These are phyloP conservation scores for Lachnellula occidentalis DNA, from an alignment of 2,329 filamentous ascomycete genomes.

Conservation along the genomic window DNA sequence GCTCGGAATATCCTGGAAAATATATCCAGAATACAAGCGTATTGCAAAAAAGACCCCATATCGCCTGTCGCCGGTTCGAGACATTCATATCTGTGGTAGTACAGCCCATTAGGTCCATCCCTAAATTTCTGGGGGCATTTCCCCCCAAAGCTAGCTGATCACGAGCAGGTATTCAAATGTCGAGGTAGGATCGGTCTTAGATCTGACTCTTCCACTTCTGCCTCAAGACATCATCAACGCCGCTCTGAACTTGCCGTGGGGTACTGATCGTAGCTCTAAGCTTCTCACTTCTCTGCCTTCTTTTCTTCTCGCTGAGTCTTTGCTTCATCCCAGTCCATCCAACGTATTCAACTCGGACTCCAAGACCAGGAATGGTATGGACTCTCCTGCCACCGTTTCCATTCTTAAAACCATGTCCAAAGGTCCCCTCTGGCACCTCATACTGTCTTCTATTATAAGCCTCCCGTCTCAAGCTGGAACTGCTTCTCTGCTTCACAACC, in stretches of 20 bases:
- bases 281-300: constrained; percentile 53
- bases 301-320: constrained; percentile 51
- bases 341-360: constrained; percentile 45
- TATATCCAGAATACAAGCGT: background rate
- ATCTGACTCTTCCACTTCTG: constrained; percentile 3
- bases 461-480: constrained; percentile 28
- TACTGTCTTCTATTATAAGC: constrained; percentile 11
- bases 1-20: background rate
- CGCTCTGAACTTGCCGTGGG: constrained; percentile 38
- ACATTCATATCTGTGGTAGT: background rate
- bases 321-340: constrained; percentile 47
- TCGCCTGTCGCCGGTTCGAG: no score
- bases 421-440: constrained; percentile 14
- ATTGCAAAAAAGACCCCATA: background rate
- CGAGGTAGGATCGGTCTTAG: background rate
- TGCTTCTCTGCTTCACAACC: constrained; percentile 49
- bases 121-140: background rate
- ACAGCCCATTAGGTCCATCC: background rate
- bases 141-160: background rate
- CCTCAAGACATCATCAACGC: constrained; percentile 29
- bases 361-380: constrained; percentile 27
- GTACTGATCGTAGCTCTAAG: constrained; percentile 56
- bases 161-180: no score
- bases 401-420: constrained; percentile 27
- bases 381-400: constrained; percentile 24